Conservation (phyloP, 345 rosid species). For the Lumnitzera littorea region DNA sequence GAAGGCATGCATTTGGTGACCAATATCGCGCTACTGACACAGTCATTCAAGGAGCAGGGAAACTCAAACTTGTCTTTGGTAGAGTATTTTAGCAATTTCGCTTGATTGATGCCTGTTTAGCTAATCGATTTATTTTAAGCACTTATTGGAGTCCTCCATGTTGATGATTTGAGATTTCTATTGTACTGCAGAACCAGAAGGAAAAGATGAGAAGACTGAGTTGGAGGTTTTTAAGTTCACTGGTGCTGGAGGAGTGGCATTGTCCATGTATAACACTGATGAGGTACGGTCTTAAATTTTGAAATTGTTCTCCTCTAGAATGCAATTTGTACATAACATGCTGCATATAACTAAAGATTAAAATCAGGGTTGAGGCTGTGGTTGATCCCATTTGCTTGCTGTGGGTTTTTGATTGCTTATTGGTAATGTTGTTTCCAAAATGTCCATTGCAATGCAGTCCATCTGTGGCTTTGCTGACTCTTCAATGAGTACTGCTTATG, state of each 20-base stretch:
- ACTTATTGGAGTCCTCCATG: background rate
- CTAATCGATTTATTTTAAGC: background rate
- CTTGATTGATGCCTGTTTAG: slow-evolving; percentile 4
- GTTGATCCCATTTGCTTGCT: too few relatives aligned
- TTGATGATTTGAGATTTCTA: background rate
- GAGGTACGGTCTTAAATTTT: slow-evolving; percentile 43
- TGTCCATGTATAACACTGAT: slow-evolving; percentile 96
- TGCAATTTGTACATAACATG: too few relatives aligned
- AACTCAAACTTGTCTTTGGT: slow-evolving; percentile 88
- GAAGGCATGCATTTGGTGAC: slow-evolving; percentile 99
- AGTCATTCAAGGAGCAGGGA: slow-evolving; percentile 87
- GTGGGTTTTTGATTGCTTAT: too few relatives aligned
- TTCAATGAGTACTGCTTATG: slow-evolving; percentile 84
- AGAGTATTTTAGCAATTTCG: slow-evolving; percentile 8
- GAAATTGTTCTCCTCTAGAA: background rate
- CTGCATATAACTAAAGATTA: too few relatives aligned
- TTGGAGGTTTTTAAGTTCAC: slow-evolving; percentile 77
- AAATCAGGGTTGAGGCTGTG: too few relatives aligned
- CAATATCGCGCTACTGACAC: slow-evolving; percentile 92
- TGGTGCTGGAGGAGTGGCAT: slow-evolving; percentile 90
- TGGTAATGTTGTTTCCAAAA: too few relatives aligned
- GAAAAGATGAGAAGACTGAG: slow-evolving; percentile 63
- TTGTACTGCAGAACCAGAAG: slow-evolving; percentile 60
- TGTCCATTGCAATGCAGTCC: slow-evolving; percentile 39
- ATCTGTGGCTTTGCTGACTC: slow-evolving; percentile 89